These are phyloP conservation scores for Reticulascus tulasneorum DNA, from an alignment of 2,329 filamentous ascomycete genomes.

Conservation along the genomic window DNA sequence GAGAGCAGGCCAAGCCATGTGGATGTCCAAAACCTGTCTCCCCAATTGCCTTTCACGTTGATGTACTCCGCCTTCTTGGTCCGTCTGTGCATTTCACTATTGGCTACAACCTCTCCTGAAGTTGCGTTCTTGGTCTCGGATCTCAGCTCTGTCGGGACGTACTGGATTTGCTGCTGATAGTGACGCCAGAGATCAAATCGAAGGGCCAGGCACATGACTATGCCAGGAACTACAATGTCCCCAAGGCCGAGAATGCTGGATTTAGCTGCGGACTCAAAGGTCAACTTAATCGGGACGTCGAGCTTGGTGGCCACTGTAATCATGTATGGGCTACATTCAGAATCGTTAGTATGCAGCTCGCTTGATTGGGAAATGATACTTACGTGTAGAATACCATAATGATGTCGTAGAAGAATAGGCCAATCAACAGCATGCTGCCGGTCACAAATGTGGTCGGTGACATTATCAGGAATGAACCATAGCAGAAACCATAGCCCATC, in stretches of 20 bases:
- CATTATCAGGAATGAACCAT: slow-evolving; percentile 75
- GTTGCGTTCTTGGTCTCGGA: slow-evolving; percentile 24
- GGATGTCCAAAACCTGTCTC: slow-evolving; percentile 74
- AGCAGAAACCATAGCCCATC: slow-evolving; percentile 82
- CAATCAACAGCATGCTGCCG: slow-evolving; percentile 70
- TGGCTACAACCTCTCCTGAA: slow-evolving; percentile 29
- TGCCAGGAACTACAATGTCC: slow-evolving; percentile 90
- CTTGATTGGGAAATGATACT: slow-evolving; percentile 29
- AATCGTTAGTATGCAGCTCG: slow-evolving; percentile 15
- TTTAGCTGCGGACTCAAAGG: slow-evolving; percentile 66
- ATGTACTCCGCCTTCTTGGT: slow-evolving; percentile 41
- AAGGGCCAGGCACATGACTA: slow-evolving; percentile 82
- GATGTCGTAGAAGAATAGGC: slow-evolving; percentile 92
- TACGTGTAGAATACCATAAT: slow-evolving; percentile 84
- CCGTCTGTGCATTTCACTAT: slow-evolving; percentile 35
- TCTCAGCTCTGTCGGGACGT: slow-evolving; percentile 32
- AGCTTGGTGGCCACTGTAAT: slow-evolving; percentile 81
- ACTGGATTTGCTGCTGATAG: slow-evolving; percentile 66
- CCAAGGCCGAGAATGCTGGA: slow-evolving; percentile 83
- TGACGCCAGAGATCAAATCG: slow-evolving; percentile 87
- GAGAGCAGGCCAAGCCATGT: slow-evolving; percentile 19
- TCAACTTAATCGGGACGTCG: slow-evolving; percentile 88
- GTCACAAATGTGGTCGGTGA: slow-evolving; percentile 86
- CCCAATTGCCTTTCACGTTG: slow-evolving; percentile 71
- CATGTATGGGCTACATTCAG: slow-evolving; percentile 65